phyloP scores from a whole-genome alignment of 2,329 filamentous ascomycete genomes.

The Triangularia verruculosa region DNA sequence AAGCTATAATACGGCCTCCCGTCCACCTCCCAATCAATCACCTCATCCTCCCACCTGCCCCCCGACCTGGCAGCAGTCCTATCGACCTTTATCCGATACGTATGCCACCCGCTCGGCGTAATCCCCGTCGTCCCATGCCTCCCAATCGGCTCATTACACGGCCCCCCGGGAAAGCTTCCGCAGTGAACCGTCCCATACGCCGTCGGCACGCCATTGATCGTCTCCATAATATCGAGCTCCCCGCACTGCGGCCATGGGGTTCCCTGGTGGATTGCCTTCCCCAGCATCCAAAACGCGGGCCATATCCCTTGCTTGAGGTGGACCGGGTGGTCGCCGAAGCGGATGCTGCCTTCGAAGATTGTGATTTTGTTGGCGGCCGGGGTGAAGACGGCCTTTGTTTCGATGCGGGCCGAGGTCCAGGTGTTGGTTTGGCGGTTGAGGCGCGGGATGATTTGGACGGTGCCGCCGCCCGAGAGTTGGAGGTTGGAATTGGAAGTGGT shows the following conservation, averaged over 20 bases:
- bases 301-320: conserved; percentile 51
- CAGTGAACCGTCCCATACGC: conserved; percentile 54
- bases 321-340: conserved; percentile 42
- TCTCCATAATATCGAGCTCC: conserved; percentile 58
- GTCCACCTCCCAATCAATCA: conserved; percentile 51
- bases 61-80: conserved; percentile 48
- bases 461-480: conserved; percentile 47
- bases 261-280: conserved; percentile 47
- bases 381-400: conserved; percentile 47
- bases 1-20: conserved; percentile 44
- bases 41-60: conserved; percentile 44
- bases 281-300: conserved; percentile 59
- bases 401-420: conserved; percentile 56
- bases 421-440: conserved; percentile 34
- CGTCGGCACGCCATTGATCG: conserved; percentile 46
- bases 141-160: conserved; percentile 52
- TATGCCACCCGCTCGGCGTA: conserved; percentile 44
- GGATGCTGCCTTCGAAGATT: conserved; percentile 44
- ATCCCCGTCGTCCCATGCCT: conserved; percentile 37
- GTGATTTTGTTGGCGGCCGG: conserved; percentile 46
- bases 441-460: conserved; percentile 51
- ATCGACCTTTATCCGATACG: conserved; percentile 42
- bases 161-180: conserved; percentile 41
- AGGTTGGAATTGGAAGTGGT: conserved; percentile 44
- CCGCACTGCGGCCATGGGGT: conserved; percentile 51